Conservation (phyloP, 192 early-diverging fungal species). For the Coemansia sp. region DNA sequence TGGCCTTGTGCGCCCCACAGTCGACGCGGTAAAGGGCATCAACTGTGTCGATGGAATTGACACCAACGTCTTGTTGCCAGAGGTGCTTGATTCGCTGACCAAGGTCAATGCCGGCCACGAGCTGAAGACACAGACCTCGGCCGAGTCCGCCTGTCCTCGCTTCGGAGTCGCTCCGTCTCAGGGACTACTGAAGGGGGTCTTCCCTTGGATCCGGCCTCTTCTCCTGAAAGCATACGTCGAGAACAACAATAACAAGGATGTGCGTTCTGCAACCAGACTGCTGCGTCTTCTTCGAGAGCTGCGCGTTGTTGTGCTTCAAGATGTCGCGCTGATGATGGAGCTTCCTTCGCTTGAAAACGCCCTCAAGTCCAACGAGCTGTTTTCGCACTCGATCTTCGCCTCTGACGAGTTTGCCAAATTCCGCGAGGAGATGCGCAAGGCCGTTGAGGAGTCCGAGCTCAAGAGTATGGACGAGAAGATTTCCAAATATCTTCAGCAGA, state of each 20-base stretch:
- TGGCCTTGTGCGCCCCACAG: conserved; percentile 31
- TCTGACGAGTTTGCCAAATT: conserved; percentile 28
- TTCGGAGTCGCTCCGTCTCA: conserved; percentile 32
- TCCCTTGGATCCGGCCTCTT: conserved; percentile 45
- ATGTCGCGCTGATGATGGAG: conserved; percentile 44
- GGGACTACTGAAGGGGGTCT: conserved; percentile 40
- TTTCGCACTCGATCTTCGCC: conserved; percentile 30
- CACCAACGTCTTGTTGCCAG: conserved; percentile 19
- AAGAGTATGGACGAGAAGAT: conserved; percentile 15
- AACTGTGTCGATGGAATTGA: conserved; percentile 30
- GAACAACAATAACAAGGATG: conserved; percentile 41
- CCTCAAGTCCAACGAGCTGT: conserved; percentile 20
- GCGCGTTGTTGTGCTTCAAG: conserved; percentile 46
- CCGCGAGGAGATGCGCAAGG: conserved; percentile 30
- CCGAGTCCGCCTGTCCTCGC: conserved; percentile 19
- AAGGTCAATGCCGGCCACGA: conserved; percentile 39
- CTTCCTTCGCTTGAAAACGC: conserved; percentile 26
- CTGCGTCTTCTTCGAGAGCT: conserved; percentile 44
- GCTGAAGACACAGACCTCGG: conserved; percentile 5
- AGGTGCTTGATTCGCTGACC: conserved; percentile 24
- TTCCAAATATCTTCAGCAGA: conserved; percentile 16
- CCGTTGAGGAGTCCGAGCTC: conserved; percentile 23
- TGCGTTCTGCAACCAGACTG: conserved; percentile 34
- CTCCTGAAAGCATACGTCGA: conserved; percentile 32
- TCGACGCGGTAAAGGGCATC: conserved; percentile 39